Evolutionary conservation across 2,329 filamentous ascomycete genomes (phyloP).

Genomic region (Chaetomium sp.): DNA sequence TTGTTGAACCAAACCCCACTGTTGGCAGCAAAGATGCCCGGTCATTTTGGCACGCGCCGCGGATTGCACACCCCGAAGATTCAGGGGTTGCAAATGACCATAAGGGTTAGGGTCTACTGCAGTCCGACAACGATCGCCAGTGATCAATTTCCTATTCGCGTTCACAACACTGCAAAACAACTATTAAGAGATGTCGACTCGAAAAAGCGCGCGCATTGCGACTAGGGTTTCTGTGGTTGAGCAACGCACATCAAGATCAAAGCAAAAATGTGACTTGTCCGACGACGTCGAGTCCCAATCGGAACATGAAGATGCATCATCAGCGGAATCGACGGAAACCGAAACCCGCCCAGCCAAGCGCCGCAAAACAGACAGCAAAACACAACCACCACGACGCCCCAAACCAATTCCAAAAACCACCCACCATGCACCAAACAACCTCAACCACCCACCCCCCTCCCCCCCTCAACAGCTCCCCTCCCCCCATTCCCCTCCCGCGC

Average conservation of each 20-base stretch:
- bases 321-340: background rate
- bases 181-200: background rate
- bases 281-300: background rate
- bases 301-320: background rate
- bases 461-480: conserved; percentile 37
- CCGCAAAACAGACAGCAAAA: background rate
- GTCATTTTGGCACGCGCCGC: too few species aligned
- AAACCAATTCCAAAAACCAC: background rate
- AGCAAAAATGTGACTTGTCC: background rate
- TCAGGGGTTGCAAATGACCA: background rate
- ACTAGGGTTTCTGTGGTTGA: background rate
- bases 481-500: background rate
- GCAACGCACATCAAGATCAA: background rate
- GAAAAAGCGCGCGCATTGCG: background rate
- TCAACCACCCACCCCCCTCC: background rate
- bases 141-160: background rate
- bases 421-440: background rate
- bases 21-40: too few species aligned
- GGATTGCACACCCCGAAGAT: too few species aligned
- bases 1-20: background rate
- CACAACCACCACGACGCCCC: background rate
- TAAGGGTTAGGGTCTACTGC: background rate
- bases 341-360: background rate
- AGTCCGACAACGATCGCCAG: too few species aligned
- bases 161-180: background rate